Conservation (phyloP, 441 rosid genomes). For the Francoa sonchifolia region DNA sequence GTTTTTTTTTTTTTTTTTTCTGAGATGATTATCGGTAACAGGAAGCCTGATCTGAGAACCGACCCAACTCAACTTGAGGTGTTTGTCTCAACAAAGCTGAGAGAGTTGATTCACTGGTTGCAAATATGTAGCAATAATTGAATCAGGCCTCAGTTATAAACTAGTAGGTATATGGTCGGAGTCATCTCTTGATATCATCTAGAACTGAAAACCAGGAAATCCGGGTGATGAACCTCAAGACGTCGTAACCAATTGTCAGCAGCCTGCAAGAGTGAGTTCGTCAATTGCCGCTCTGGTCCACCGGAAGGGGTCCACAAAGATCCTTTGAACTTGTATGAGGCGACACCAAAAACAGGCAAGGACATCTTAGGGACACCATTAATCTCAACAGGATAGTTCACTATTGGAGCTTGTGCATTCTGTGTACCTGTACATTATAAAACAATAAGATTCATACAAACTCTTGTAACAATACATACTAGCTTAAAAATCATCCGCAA, state of each 20-base stretch:
- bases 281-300: constrained; percentile 25
- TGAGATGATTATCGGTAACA: constrained; percentile 2
- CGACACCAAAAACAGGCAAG: constrained; percentile 57
- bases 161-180: constrained; percentile 8
- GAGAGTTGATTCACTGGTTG: constrained; percentile 1
- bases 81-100: constrained; percentile 6
- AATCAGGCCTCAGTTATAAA: constrained; percentile 8
- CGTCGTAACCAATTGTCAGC: constrained; percentile 44
- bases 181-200: constrained; percentile 17
- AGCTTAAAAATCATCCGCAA: background rate
- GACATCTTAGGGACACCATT: constrained; percentile 30
- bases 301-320: constrained; percentile 47
- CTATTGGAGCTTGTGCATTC: constrained; percentile 14
- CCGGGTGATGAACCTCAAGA: constrained; percentile 55
- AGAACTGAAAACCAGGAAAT: constrained; percentile 54
- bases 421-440: constrained; percentile 25
- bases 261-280: constrained; percentile 32
- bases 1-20: background rate
- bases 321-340: constrained; percentile 59
- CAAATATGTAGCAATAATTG: background rate
- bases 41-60: background rate
- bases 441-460: constrained; percentile 1
- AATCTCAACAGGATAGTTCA: constrained; percentile 19
- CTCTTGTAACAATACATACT: background rate
- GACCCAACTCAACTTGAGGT: constrained; percentile 5